Evolutionary conservation across 768 basidiomycete species (phyloP), one percentile per base, ranked within the genome.

Genomic region (Gelatoporia subvermispora): DNA sequence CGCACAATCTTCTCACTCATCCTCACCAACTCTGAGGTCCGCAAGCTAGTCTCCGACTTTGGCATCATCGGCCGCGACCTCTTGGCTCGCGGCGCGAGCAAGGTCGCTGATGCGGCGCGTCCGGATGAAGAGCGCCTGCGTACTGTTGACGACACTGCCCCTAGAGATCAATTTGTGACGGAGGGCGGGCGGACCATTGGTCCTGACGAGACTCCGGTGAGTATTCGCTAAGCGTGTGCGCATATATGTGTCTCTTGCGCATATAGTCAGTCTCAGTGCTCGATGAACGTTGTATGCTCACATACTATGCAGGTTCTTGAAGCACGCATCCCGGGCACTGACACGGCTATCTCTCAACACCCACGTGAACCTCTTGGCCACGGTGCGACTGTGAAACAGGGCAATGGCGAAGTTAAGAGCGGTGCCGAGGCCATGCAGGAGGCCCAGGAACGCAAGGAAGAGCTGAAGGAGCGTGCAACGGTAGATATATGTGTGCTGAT

Each of bases 11-110:
- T 90, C 51, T 79, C 80, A 37, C 84, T 97, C 59, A 74, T 97
- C 60, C 74, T 93, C 53, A 95, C 94, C 62, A 99, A 99, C 70
- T 85, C 88, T 0, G 89, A 95, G 69, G 85, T 88, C 24, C 85
- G 93, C 59, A 95, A 96, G 65, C 82, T 96, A 23, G 68, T 94
- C 45, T 77, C 81, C 2, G 90, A 93, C 66, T 83, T 88, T 54
- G 77, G 80, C 9, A 64, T 84, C 49, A 82, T 91, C 42, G 88
- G 88, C 0, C 84, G 91, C 36, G 92, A 95, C 64, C 73, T 96
- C 46, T 81, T 95, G 52, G 81, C 89, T 3, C 84, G 78, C 35
- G 78, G 78, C 17, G 84, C 88, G 0, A 65, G 73, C 56, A 87
- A 91, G 60, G 84, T 78, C 11, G 88, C 89, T 7, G 77, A 80